Evolutionary conservation across 164 flowering plant species (phyloP).

Genomic region (Stephania japonica): DNA sequence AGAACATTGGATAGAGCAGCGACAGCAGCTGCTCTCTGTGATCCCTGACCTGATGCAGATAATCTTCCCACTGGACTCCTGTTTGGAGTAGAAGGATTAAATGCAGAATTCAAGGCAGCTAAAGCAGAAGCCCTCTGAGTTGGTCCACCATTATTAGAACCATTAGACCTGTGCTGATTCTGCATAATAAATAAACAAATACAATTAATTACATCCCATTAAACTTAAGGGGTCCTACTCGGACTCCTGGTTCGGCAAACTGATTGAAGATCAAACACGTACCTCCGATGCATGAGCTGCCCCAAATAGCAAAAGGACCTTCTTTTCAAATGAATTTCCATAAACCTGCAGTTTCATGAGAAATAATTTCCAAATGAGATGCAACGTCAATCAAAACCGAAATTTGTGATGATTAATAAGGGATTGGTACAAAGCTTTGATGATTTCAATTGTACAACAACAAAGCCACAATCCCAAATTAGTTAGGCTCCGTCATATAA

Average conservation of each 20-base stretch:
- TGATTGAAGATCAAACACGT: constrained; percentile 11
- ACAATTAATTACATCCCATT: constrained; percentile 1
- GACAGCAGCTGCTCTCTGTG: constrained; percentile 99
- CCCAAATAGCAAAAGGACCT: constrained; percentile 72
- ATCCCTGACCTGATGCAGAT: constrained; percentile 23
- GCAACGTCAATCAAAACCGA: background rate
- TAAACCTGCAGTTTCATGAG: constrained; percentile 45
- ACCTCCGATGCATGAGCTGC: constrained; percentile 69
- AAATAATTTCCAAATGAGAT: background rate
- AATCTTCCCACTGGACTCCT: constrained; percentile 38
- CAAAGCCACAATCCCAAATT: background rate
- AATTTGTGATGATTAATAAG: background rate
- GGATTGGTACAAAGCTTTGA: background rate
- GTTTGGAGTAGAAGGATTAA: constrained; percentile 53
- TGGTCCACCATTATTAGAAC: constrained; percentile 70
- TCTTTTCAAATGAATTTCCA: constrained; percentile 97
- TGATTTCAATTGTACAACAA: background rate
- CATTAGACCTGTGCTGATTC: constrained; percentile 57
- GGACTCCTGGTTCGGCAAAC: background rate
- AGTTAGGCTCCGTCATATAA: too few relatives aligned
- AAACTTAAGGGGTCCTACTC: background rate
- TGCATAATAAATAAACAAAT: constrained; percentile 14
- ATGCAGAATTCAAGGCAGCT: constrained; percentile 84
- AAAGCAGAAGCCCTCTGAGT: constrained; percentile 94
- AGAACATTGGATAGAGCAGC: constrained; percentile 91